phyloP scores from a whole-genome alignment of 208 protist genomes.

The Crithidia brevicula region DNA sequence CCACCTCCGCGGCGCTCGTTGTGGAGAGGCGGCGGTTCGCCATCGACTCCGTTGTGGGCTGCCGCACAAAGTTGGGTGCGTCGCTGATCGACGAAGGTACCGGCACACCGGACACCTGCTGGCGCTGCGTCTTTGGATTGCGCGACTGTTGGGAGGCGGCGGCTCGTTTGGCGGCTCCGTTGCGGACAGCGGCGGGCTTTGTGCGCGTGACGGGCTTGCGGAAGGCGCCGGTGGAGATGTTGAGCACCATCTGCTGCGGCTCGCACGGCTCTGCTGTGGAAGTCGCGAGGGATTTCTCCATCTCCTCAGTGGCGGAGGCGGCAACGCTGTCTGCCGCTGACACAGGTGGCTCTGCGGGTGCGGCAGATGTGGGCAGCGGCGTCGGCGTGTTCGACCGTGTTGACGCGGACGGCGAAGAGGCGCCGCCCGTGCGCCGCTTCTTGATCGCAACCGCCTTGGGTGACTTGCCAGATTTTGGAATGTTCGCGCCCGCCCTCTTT shows the following conservation, averaged over 20 bases:
- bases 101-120: conserved; percentile 23
- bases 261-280: conserved; percentile 4
- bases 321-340: not conserved
- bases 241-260: conserved; percentile 29
- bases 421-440: not conserved
- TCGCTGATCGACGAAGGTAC: not conserved
- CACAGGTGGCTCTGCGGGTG: not conserved
- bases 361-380: not conserved
- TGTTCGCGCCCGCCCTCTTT: not conserved
- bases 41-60: conserved; percentile 16
- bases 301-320: not conserved
- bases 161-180: not conserved
- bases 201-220: conserved; percentile 13
- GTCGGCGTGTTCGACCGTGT: conserved; percentile 1
- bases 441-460: not conserved
- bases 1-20: conserved; percentile 12
- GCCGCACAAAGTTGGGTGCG: conserved; percentile 23
- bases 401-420: conserved; percentile 8
- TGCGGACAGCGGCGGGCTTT: conserved; percentile 11
- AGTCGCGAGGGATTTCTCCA: not conserved
- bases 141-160: conserved; percentile 2
- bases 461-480: not conserved
- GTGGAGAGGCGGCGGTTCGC: conserved; percentile 4
- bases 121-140: not conserved
- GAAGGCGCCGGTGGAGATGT: conserved; percentile 30